Percentiles rank a stretch among this genome's conserved stretches.
phyloP scores from a whole-genome alignment of 768 basidiomycete species.

The Dentipellis fragilis region DNA sequence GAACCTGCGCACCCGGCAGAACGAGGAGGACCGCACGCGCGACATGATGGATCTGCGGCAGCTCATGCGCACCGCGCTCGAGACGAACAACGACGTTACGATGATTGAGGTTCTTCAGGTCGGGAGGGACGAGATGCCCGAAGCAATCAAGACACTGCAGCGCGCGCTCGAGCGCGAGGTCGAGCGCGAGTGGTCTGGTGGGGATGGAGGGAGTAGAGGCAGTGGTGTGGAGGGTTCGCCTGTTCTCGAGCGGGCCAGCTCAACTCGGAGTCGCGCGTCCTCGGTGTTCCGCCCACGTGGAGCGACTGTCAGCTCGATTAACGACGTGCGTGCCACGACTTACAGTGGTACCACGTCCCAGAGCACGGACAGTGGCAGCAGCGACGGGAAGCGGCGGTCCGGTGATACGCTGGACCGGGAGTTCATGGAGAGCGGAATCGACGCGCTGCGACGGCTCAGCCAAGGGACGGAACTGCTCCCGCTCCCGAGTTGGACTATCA shows the following conservation, averaged over 20 bases:
- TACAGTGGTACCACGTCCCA: background rate
- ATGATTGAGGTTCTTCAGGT: slow-evolving; percentile 57
- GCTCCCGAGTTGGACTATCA: slow-evolving; percentile 72
- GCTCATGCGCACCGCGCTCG: slow-evolving; percentile 49
- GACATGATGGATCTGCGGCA: slow-evolving; percentile 49
- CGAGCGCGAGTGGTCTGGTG: background rate
- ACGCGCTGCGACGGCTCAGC: slow-evolving; percentile 58
- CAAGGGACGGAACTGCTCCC: slow-evolving; percentile 14
- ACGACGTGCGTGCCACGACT: background rate
- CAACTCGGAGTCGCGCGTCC: background rate
- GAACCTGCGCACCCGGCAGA: slow-evolving; percentile 27
- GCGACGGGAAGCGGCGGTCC: slow-evolving; percentile 5
- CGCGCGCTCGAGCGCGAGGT: slow-evolving; percentile 46
- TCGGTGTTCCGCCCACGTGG: background rate
- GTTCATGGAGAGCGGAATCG: slow-evolving; percentile 65
- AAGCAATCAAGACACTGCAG: slow-evolving; percentile 74
- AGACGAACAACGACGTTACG: slow-evolving; percentile 48
- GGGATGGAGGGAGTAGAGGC: too few relatives aligned
- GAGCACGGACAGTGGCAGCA: background rate
- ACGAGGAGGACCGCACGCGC: slow-evolving; percentile 34
- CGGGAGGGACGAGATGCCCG: slow-evolving; percentile 60
- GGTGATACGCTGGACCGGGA: slow-evolving; percentile 51
- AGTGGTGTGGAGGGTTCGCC: too few relatives aligned
- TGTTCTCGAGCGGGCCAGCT: too few relatives aligned
- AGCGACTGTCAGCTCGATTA: background rate